Conservation (phyloP, 129 eudicot species). For the Gnaphalium uliginosum region DNA sequence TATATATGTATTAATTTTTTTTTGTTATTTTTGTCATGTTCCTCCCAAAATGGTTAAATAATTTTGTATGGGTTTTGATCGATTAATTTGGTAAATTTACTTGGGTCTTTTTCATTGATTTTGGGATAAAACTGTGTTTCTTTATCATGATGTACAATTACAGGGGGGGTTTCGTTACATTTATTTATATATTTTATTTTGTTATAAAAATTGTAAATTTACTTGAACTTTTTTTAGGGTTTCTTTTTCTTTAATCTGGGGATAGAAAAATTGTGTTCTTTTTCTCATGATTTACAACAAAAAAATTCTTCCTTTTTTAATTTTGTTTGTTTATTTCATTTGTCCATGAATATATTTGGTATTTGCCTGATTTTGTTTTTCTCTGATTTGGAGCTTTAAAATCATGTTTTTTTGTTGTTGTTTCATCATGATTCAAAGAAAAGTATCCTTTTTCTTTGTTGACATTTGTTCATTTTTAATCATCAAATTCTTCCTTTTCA, state of each 20-base stretch:
- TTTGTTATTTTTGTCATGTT: conserved; percentile 22
- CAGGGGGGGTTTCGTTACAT: not conserved
- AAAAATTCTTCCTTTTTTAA: not conserved
- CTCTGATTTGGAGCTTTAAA: not conserved
- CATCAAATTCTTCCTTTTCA: not conserved
- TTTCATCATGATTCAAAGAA: not conserved
- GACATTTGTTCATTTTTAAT: not conserved
- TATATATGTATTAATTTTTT: not conserved
- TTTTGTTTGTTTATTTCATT: not conserved
- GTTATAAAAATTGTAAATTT: not conserved
- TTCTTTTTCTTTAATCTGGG: conserved; percentile 9
- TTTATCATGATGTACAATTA: not conserved
- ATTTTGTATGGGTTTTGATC: conserved; percentile 1
- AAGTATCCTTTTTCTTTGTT: not conserved
- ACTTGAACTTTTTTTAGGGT: conserved; percentile 17
- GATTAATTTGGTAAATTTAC: conserved; percentile 5
- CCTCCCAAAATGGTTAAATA: conserved; percentile 15
- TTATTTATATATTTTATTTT: not conserved
- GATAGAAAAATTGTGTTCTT: not conserved
- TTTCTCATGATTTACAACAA: not conserved
- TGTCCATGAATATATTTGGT: not conserved
- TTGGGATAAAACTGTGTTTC: not conserved
- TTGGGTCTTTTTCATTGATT: conserved; percentile 6
- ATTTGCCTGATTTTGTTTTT: not conserved
- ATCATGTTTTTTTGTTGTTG: not conserved